Conservation (phyloP, 2,329 filamentous ascomycete species). For the Neopestalotiopsis clavispora region DNA sequence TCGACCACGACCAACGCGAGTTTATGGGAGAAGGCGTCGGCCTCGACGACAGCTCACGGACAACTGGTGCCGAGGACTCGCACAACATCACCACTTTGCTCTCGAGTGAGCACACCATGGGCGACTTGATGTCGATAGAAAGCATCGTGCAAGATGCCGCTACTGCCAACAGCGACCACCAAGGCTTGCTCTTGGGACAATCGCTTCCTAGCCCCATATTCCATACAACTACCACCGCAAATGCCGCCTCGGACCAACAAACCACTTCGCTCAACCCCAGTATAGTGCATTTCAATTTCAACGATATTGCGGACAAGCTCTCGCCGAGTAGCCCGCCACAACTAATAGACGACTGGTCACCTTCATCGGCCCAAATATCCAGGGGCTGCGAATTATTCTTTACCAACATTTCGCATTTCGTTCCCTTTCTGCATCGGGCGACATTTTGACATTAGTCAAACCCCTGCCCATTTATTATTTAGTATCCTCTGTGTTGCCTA, state of each 20-base stretch:
- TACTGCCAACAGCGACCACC: background rate
- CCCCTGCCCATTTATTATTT: background rate
- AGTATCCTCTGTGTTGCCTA: slow-evolving; percentile 2
- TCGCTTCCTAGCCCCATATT: background rate
- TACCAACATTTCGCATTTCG: background rate
- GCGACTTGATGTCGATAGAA: background rate
- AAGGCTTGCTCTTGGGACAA: background rate
- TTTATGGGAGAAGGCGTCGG: background rate
- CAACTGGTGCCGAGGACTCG: background rate
- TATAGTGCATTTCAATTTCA: background rate
- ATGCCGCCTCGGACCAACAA: background rate
- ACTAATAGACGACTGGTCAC: background rate
- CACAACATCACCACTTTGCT: background rate
- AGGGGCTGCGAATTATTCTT: slow-evolving; percentile 4
- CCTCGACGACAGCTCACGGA: background rate
- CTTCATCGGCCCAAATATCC: background rate
- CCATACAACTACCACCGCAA: background rate
- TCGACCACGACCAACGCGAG: background rate
- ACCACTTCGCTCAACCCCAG: background rate
- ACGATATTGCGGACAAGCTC: background rate
- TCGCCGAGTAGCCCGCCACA: slow-evolving; percentile 4
- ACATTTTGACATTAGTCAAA: background rate
- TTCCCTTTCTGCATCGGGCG: background rate
- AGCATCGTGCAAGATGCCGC: background rate
- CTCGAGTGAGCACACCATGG: background rate